Evolutionary conservation across 2,329 filamentous ascomycete species (phyloP), one percentile per base, ranked within the genome.

Genomic region (Whalleya microplaca): DNA sequence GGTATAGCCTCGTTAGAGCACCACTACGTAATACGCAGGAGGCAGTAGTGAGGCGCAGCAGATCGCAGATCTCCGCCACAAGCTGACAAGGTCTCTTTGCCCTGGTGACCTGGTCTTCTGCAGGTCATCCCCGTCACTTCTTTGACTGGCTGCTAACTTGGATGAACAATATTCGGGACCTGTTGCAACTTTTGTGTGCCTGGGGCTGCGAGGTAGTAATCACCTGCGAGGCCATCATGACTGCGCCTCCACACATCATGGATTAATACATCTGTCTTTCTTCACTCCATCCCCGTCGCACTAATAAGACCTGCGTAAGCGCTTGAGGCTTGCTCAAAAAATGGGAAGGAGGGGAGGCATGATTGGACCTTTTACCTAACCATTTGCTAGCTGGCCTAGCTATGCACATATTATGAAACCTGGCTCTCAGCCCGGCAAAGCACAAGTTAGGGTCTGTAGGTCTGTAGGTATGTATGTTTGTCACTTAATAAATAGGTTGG

Each of bases 201-300:
- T n/a, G n/a, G n/a, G n/a, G n/a, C n/a, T 23, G 23, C 19, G 42
- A 44, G 16, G 9, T 47, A n/a, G 41, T 53, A 59, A 56, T 56
- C 49, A 54, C 23, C 53, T 55, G 53, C 59, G 40, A 59, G 53
- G 59, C 59, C 10, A 8, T 49, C 50, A 52, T 45, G 56, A 51
- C 59, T 62, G 59, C 56, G 56, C 59, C 59, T 51, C 56, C 40
- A n/a, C 41, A 45, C 40, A 37, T n/a, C 45, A 8, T 21, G 20
- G 5, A 20, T 16, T n/a, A 9, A 16, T 7, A 45, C 8, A 21
- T n/a, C 43, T 16, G 14, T 14, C 9, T 37, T 37, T 16, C 4
- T 12, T 37, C 32, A 16, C 32, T 12, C 9, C 32, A 37, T 8
- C 32, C 32, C 32, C 32, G 9, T 37, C 20, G 43, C 20, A 27